Evolutionary conservation across 2,329 filamentous ascomycete genomes (phyloP).

Genomic region (Diaporthe velutina): DNA sequence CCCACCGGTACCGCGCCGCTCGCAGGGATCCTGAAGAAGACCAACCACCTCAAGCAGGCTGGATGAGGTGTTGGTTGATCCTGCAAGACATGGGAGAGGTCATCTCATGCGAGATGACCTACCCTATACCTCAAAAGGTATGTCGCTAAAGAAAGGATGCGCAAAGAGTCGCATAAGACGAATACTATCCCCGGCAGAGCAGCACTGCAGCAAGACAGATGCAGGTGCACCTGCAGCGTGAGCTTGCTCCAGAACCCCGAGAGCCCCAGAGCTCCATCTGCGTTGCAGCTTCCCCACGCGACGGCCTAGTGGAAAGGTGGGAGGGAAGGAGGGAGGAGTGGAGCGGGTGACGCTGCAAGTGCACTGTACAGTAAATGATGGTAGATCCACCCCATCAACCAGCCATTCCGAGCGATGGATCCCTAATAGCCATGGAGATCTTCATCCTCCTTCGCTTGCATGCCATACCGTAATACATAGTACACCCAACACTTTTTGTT

Average conservation of each 20-base stretch:
- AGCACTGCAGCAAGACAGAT: not conserved
- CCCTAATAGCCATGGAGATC: constrained; percentile 19
- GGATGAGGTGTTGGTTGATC: not conserved
- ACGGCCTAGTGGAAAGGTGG: not conserved
- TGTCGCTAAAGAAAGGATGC: not conserved
- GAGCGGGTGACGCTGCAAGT: constrained; percentile 13
- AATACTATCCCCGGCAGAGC: not conserved
- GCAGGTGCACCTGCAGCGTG: constrained; percentile 8
- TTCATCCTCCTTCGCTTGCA: constrained; percentile 28
- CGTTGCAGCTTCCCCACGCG: constrained; percentile 29
- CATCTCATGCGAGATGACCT: not conserved
- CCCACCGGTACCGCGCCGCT: not conserved
- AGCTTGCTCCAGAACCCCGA: not conserved
- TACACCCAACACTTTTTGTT: not conserved
- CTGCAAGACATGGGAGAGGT: not conserved
- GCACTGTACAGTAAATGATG: constrained; percentile 7
- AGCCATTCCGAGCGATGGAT: constrained; percentile 30
- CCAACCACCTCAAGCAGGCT: too few species aligned
- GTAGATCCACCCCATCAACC: constrained; percentile 16
- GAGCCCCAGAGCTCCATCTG: constrained; percentile 23
- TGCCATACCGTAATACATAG: constrained; percentile 21
- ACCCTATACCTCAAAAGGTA: not conserved
- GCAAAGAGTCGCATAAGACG: not conserved
- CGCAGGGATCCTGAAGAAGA: not conserved
- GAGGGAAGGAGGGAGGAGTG: constrained; percentile 8